Conservation (phyloP, 2,329 filamentous ascomycete genomes). For the Aureobasidium sp. region DNA sequence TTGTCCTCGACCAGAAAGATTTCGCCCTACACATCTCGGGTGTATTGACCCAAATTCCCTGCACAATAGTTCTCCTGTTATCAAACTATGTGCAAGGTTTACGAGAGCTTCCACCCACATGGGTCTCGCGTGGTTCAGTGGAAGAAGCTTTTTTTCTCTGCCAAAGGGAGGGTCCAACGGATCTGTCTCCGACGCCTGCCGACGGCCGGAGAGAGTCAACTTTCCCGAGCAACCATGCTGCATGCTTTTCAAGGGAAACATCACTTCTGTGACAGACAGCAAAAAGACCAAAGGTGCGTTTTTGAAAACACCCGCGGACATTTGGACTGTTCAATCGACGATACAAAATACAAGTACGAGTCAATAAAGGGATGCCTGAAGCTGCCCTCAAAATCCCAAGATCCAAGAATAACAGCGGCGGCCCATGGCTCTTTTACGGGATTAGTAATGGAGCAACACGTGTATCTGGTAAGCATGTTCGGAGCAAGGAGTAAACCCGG, state of each 20-base stretch:
- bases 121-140: not conserved
- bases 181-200: not conserved
- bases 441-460: too few species aligned
- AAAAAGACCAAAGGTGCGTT: too few species aligned
- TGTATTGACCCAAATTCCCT: not conserved
- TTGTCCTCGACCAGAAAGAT: too few species aligned
- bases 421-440: too few species aligned
- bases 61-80: not conserved
- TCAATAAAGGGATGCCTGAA: too few species aligned
- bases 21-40: not conserved
- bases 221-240: not conserved
- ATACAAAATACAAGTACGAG: too few species aligned
- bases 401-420: too few species aligned
- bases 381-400: too few species aligned
- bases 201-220: not conserved
- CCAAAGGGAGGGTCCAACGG: not conserved
- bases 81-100: constrained; percentile 4
- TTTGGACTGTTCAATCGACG: too few species aligned
- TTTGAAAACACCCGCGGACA: too few species aligned
- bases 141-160: not conserved
- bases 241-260: not conserved
- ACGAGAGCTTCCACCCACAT: not conserved
- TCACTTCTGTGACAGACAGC: not conserved
- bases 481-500: too few species aligned
- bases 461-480: too few species aligned